These are phyloP conservation scores for Teunomyces barrocoloradensis DNA, from an alignment of 805 yeast genomes.

Conservation along the genomic window DNA sequence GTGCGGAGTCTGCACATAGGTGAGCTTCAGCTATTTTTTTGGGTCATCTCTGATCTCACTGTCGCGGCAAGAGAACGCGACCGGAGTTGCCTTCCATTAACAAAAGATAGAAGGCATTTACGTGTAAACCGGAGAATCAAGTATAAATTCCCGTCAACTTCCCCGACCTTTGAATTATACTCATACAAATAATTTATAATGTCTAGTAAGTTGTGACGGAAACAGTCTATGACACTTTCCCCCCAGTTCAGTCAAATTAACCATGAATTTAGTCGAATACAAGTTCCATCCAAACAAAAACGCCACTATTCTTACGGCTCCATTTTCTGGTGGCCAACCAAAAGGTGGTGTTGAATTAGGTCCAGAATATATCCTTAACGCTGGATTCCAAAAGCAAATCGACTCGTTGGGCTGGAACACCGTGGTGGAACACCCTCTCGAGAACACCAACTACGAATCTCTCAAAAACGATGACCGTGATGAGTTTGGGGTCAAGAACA, in stretches of 20 bases:
- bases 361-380: conserved; percentile 73
- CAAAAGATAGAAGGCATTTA: not conserved
- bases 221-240: no score
- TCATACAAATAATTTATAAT: not conserved
- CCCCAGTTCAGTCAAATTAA: not conserved
- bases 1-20: not conserved
- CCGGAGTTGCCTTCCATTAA: conserved; percentile 3
- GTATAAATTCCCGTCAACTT: not conserved
- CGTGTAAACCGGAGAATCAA: not conserved
- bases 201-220: conserved; percentile 5
- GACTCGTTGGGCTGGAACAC: conserved; percentile 72
- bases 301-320: conserved; percentile 78
- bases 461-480: conserved; percentile 45
- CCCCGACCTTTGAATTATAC: not conserved
- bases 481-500: conserved; percentile 61
- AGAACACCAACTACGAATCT: conserved; percentile 43
- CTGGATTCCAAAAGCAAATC: conserved; percentile 66
- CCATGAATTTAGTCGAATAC: conserved; percentile 36
- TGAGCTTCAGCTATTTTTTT: no score
- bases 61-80: conserved; percentile 1
- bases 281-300: conserved; percentile 54
- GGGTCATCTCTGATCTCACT: not conserved
- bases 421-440: conserved; percentile 51
- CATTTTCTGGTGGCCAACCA: conserved; percentile 95
- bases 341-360: conserved; percentile 93